Percentiles rank a stretch among this genome's conserved stretches.
These are phyloP conservation scores for Ulmus americana DNA, from an alignment of 331 rosid species.

Conservation along the genomic window DNA sequence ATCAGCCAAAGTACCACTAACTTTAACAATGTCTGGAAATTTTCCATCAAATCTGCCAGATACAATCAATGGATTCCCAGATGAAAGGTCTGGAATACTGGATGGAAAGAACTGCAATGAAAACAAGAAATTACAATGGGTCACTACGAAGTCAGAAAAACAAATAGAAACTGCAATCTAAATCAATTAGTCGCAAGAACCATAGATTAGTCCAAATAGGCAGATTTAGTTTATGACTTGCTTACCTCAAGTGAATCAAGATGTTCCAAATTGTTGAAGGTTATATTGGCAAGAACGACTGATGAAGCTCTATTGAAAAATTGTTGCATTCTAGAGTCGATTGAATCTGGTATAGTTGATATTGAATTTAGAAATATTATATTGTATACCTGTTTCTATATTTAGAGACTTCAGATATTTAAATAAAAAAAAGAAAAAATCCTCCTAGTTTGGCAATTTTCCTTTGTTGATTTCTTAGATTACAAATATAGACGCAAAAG, in stretches of 20 bases:
- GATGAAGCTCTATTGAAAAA: constrained; percentile 57
- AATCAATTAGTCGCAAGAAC: constrained; percentile 7
- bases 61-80: constrained; percentile 59
- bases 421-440: neutral
- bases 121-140: neutral
- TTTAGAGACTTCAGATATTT: neutral
- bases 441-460: neutral
- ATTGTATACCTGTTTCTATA: neutral
- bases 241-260: constrained; percentile 74
- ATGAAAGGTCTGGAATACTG: constrained; percentile 67
- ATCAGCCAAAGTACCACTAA: constrained; percentile 67
- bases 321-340: constrained; percentile 53
- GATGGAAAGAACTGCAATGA: constrained; percentile 65
- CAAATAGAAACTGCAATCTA: constrained; percentile 3
- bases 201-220: constrained; percentile 8
- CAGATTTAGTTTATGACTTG: constrained; percentile 5
- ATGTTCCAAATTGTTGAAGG: constrained; percentile 47
- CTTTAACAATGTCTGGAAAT: constrained; percentile 54
- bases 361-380: neutral
- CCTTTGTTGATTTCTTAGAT: neutral
- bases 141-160: constrained; percentile 6
- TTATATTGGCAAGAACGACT: constrained; percentile 51
- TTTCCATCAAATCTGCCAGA: constrained; percentile 83
- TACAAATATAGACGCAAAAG: neutral
- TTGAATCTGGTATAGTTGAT: constrained; percentile 40